These are phyloP conservation scores for Globisporangium irregulare DNA, from an alignment of 352 stramenopile species.

Conservation along the genomic window DNA sequence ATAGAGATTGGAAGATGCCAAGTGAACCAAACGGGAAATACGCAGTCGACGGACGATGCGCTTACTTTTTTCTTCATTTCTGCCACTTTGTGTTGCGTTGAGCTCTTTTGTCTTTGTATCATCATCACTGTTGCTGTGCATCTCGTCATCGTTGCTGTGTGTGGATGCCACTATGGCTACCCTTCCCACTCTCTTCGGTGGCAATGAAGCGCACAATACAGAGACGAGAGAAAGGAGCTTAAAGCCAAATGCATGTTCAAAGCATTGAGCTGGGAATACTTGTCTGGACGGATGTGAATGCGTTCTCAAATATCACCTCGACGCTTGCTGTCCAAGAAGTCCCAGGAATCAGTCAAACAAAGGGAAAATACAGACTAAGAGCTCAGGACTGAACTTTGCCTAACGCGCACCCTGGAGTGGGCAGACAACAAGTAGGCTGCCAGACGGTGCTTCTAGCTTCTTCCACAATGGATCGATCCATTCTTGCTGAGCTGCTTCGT, in stretches of 20 bases:
- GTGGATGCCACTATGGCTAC: too few relatives aligned
- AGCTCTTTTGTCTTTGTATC: not conserved
- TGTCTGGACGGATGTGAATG: not conserved
- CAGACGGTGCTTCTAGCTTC: not conserved
- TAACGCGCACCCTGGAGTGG: not conserved
- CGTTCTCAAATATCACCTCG: not conserved
- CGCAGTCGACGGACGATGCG: not conserved
- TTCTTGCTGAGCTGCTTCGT: not conserved
- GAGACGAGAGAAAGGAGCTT: too few relatives aligned
- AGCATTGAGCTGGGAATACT: not conserved
- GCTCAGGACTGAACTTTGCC: not conserved
- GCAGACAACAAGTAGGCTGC: not conserved
- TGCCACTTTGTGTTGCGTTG: not conserved
- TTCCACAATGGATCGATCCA: not conserved
- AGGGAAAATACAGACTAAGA: not conserved
- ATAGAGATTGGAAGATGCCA: constrained; percentile 8
- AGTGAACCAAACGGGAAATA: constrained; percentile 5
- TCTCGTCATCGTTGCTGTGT: too few relatives aligned
- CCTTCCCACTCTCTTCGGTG: too few relatives aligned
- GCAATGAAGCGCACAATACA: too few relatives aligned
- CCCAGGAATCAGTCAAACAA: too few relatives aligned
- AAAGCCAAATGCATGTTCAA: too few relatives aligned
- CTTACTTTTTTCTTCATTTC: not conserved
- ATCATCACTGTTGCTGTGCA: not conserved
- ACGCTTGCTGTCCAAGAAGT: not conserved